Conservation (phyloP, 1,284 basidiomycete genomes). For the Sanguinoderma infundibulare region DNA sequence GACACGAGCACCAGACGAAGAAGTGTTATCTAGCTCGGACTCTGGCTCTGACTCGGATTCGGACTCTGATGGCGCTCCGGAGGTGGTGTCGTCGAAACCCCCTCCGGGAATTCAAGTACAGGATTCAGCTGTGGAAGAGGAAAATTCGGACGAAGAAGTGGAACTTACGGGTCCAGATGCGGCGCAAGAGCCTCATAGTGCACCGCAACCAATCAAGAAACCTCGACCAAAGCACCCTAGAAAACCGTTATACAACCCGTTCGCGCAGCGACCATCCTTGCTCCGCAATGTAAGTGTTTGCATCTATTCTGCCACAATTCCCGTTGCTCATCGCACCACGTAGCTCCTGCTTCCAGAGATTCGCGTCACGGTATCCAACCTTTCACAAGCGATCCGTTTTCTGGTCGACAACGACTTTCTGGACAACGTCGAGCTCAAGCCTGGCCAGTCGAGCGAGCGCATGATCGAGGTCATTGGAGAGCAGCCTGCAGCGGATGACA, state of each 20-base stretch:
- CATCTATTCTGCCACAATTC: neutral
- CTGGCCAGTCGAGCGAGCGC: constrained; percentile 78
- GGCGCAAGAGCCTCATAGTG: neutral
- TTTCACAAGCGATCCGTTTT: constrained; percentile 94
- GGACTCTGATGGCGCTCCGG: constrained; percentile 55
- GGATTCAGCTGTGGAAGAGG: constrained; percentile 11
- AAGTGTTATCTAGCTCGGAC: constrained; percentile 5
- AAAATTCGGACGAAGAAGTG: constrained; percentile 7
- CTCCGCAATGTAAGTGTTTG: constrained; percentile 69
- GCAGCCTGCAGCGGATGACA: constrained; percentile 15
- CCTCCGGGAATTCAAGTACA: constrained; percentile 3
- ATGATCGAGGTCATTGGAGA: constrained; percentile 63
- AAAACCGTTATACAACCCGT: constrained; percentile 64
- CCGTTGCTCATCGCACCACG: neutral
- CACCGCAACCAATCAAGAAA: constrained; percentile 30
- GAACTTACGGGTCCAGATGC: constrained; percentile 5
- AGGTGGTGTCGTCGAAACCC: constrained; percentile 64
- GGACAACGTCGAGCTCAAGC: constrained; percentile 77
- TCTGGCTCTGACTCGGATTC: constrained; percentile 33
- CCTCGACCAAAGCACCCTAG: constrained; percentile 53
- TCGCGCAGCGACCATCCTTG: constrained; percentile 68
- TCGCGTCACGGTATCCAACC: constrained; percentile 87
- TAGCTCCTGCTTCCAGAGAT: constrained; percentile 91
- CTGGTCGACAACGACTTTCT: constrained; percentile 93
- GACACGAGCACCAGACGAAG: neutral